Base-by-base conservation (phyloP, 305 asterid species). In the Fraxinus floribunda region DNA sequence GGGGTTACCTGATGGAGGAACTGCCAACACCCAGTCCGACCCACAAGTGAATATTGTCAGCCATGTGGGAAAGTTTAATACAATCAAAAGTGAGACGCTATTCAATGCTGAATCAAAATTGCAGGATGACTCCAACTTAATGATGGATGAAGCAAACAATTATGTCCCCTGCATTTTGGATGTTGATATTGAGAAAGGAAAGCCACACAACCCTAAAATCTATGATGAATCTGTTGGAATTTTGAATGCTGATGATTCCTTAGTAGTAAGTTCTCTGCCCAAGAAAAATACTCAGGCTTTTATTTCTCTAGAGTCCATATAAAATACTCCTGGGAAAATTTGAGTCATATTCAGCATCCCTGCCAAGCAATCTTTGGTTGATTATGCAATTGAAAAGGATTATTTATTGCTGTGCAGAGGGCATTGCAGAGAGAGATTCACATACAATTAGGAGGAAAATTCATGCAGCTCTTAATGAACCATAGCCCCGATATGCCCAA, bases 381-480 rank as follows among this genome's bases (percentile, higher is more conserved):
- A n/a, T 64, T 24, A 57, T 86, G 82, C 79, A 57, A 62, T 44
- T 46, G 32, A 64, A 80, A 66, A 49, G 16, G 71, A 60, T 29
- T 41, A 44, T 52, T 72, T 46, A 13, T 55, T 86, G 66, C 80
- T 89, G 85, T 90, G 76, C 94, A 91, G 98, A 93, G 86, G 87
- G 84, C 87, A 78, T 55, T 93, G 86, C 98, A 89, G 87, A 90
- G 91, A 93, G 95, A 90, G 84, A 85, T 93, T 84, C 87, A 91
- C 89, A 91, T 90, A 32, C 93, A 87, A 77, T 80, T 90, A 36
- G 98, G 96, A 81, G 97, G 94, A 77, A 96, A 91, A 79, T 82
- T 92, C 86, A 92, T 90, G 94, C 97, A 94, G 91, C 91, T 94
- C 78, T 82, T 96, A 81, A 87, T 90, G 95, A 90, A 90, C 78